These are phyloP conservation scores for Westerdykella sp. DNA, from an alignment of 2,329 filamentous ascomycete species.

Conservation along the genomic window DNA sequence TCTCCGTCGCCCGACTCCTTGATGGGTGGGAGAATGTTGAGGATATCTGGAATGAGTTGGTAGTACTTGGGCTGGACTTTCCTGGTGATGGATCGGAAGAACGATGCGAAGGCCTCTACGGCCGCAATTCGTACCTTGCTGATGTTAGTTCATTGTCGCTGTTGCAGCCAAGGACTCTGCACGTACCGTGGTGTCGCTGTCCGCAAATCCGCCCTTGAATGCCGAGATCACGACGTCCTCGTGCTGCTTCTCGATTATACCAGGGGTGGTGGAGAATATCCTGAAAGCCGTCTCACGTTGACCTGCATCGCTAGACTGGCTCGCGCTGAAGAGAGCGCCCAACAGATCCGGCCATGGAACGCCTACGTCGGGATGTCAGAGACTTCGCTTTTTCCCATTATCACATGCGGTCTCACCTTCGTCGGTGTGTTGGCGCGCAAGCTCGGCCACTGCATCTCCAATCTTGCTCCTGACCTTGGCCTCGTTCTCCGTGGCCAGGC, in stretches of 20 bases:
- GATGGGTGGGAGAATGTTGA: conserved; percentile 90
- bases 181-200: conserved; percentile 69
- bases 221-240: conserved; percentile 83
- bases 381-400: neutral
- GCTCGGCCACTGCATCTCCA: conserved; percentile 92
- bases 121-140: conserved; percentile 77
- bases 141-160: conserved; percentile 6
- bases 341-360: conserved; percentile 88
- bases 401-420: conserved; percentile 56
- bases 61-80: conserved; percentile 87
- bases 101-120: conserved; percentile 93
- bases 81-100: conserved; percentile 86
- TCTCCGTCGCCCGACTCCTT: conserved; percentile 89
- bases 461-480: conserved; percentile 84
- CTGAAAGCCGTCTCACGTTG: conserved; percentile 90
- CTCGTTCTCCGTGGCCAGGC: conserved; percentile 65
- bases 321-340: conserved; percentile 78
- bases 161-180: neutral
- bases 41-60: conserved; percentile 76
- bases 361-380: conserved; percentile 46
- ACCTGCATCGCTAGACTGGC: conserved; percentile 73
- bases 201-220: conserved; percentile 87
- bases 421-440: conserved; percentile 91
- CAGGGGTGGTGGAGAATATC: conserved; percentile 90
- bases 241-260: conserved; percentile 93